These are phyloP conservation scores for Lentinula lateritia DNA, from an alignment of 768 basidiomycete genomes.

Conservation along the genomic window DNA sequence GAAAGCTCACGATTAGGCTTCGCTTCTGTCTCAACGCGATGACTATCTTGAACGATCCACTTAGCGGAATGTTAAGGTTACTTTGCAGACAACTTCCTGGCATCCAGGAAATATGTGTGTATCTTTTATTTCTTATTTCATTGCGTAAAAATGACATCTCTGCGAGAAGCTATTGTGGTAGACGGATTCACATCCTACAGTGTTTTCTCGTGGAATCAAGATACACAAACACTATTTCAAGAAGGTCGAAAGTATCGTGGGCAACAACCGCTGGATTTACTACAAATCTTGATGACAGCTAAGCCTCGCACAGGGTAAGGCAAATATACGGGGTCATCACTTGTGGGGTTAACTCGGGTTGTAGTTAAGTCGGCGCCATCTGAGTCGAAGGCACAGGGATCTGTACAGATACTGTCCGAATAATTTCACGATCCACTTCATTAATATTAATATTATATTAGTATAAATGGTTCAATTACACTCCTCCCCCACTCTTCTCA, in stretches of 20 bases:
- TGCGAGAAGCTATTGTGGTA: not conserved
- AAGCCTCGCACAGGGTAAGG: not conserved
- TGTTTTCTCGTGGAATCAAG: not conserved
- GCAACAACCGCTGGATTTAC: not conserved
- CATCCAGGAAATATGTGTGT: not conserved
- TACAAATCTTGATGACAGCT: not conserved
- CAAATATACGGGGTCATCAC: too few relatives aligned
- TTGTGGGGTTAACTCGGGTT: too few relatives aligned
- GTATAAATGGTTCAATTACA: constrained; percentile 18
- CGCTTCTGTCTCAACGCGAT: not conserved
- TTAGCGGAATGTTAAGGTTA: not conserved
- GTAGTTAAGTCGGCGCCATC: too few relatives aligned
- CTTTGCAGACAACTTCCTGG: not conserved
- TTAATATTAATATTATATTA: too few relatives aligned
- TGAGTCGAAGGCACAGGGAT: too few relatives aligned
- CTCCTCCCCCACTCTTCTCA: constrained; percentile 51
- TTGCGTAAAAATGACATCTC: not conserved
- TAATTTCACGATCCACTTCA: too few relatives aligned
- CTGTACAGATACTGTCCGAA: too few relatives aligned
- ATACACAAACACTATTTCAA: not conserved
- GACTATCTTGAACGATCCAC: not conserved
- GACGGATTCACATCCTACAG: not conserved
- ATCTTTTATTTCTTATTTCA: not conserved
- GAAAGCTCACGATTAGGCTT: not conserved
- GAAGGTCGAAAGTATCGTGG: not conserved